Evolutionary conservation across 371 early-diverging fungal genomes (phyloP).

Genomic region (Circinella umbellata): DNA sequence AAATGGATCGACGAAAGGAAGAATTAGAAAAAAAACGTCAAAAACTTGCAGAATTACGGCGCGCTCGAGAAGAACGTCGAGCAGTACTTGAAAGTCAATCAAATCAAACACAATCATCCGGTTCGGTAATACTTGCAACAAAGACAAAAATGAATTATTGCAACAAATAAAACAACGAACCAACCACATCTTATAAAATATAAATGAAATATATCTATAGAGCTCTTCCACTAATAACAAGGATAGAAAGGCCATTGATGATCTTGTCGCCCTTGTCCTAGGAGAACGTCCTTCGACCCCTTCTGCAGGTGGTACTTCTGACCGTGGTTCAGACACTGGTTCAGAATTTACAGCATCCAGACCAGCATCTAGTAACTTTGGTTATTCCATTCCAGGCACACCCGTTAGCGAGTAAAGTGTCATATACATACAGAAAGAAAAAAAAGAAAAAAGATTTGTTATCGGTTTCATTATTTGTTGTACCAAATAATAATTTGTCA

Average conservation of each 20-base stretch:
- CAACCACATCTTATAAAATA: background rate
- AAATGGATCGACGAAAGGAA: slow-evolving; percentile 73
- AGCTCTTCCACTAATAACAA: background rate
- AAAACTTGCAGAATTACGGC: slow-evolving; percentile 88
- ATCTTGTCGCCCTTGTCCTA: slow-evolving; percentile 80
- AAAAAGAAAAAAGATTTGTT: too few species aligned
- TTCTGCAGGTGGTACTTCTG: slow-evolving; percentile 45
- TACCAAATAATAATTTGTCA: too few species aligned
- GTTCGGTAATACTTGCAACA: slow-evolving; percentile 36
- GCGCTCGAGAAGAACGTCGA: slow-evolving; percentile 83
- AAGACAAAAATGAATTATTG: background rate
- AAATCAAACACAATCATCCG: slow-evolving; percentile 38
- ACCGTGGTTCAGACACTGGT: slow-evolving; percentile 60
- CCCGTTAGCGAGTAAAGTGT: slow-evolving; percentile 48
- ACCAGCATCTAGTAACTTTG: slow-evolving; percentile 45
- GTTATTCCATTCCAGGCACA: slow-evolving; percentile 49
- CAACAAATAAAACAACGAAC: background rate
- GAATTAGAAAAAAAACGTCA: slow-evolving; percentile 91
- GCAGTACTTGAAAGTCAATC: slow-evolving; percentile 60
- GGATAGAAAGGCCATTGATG: slow-evolving; percentile 75
- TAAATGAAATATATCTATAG: slow-evolving; percentile 13
- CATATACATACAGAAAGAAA: too few species aligned
- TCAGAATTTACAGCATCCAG: slow-evolving; percentile 53
- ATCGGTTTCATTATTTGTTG: too few species aligned
- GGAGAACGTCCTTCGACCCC: slow-evolving; percentile 74